Evolutionary conservation across 352 stramenopile genomes (phyloP), one percentile per base, ranked within the genome.

Genomic region (Globisporangium ultimum): DNA sequence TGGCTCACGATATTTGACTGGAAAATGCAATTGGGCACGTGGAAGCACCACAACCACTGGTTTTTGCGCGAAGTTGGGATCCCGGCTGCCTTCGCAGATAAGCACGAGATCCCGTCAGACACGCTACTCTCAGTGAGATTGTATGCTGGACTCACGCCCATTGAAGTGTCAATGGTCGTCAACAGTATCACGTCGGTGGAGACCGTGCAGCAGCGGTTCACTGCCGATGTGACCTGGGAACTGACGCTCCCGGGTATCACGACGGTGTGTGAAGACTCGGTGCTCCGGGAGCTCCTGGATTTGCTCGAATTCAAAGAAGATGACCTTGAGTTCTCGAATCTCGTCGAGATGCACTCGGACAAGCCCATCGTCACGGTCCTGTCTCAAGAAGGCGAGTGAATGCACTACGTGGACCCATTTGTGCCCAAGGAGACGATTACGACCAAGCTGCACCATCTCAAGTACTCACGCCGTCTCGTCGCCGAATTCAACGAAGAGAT

Each of bases 21-120:
- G 77, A 84, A 81, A 51, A 84, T 87, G 74, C 63, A 80, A 55
- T 59, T 82, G 0, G 77, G 74, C 5, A 66, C 57, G 17, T 87
- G 73, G 72, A 70, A 71, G 3, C 52, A 71, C 53, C 48, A 45
- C 20, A 64, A 58, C 10, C 77, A 84, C 51, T 87, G 77, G 74
- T 84, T 87, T 45, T 60, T 84, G 38, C 76, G 71, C 22, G 65
- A 78, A 28, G 50, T 85, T 13, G 68, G 75, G 43, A 55, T 67
- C 3, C 69, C 71, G 0, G 22, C 60, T 18, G 55, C 63, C 3
- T 15, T 15, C 1, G 58, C 20, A 40, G 13, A 45, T 6, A 41
- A 50, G 18, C 11, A 18, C 9, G 38, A 38, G 41, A 48, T 55
- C 45, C 46, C 52, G 10, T 21, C 11, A 2, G 48, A 48, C 45